Base-by-base conservation (phyloP, 2,329 filamentous ascomycete species). In the Venturia aucupariae region DNA sequence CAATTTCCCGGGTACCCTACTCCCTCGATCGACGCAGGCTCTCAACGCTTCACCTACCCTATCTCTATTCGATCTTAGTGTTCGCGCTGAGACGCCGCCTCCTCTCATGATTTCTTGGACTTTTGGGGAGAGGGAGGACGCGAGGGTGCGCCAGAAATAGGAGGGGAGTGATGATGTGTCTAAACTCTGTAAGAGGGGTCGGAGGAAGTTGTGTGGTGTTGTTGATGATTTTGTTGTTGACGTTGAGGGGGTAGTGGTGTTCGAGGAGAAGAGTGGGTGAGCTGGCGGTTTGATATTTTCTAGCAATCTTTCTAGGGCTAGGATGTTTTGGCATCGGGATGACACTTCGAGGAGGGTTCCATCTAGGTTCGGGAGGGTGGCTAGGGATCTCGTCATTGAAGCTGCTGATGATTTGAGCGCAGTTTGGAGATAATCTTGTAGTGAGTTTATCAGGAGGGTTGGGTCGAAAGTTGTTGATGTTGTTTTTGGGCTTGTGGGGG, bases 91-190 rank as follows among this genome's bases (percentile, higher is more conserved):
- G 0, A 92, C 89, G 0, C 94, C 93, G 2, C 93, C 92, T 65
- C 90, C 84, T 66, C 83, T 86, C 65, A 96, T 76, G 55, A 97
- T 90, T 68, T 97, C 93, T 74, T 92, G 88, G 0, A 96, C 91
- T 27, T 90, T 84, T 0, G 86, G 80, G 3, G 88, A 85, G 66
- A 97, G 80, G 64, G 86, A 87, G 0, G 89, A 86, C 0, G 94
- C 94, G 71, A 97, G 83, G 10, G 89, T 90, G 63, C 94, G 84
- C 92, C 94, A 99, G 77, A 96, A 99, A 74, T 93, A 96, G 0
- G 90, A 93, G 1, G 91, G 86, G 19, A 99, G 79, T 1, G 90
- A 94, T 0, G 90, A 86, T 0, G 92, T 96, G 75, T 97, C 94
- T 8, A 99, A 83, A n/a, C 87, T 81, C 13, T 84, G 79, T 10